Evolutionary conservation across 768 basidiomycete genomes (phyloP).

Genomic region (Coprinopsis marcescibilis): DNA sequence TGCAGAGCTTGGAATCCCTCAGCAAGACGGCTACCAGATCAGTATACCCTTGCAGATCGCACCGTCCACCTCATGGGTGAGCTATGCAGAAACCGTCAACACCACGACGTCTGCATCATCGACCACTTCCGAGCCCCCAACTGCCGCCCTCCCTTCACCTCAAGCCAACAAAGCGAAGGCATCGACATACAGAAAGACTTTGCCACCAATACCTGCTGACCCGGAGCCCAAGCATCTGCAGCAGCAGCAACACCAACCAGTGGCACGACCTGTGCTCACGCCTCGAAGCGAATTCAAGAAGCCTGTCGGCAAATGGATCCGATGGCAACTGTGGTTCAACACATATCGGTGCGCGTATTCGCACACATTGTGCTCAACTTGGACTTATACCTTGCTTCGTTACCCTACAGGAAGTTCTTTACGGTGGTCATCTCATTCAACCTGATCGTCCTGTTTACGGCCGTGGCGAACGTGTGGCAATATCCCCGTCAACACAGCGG

Average conservation of each 20-base stretch:
- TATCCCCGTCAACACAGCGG: slow-evolving; percentile 64
- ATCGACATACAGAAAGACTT: slow-evolving; percentile 2
- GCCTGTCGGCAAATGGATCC: slow-evolving; percentile 49
- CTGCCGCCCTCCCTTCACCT: slow-evolving; percentile 1
- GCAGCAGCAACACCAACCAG: slow-evolving; percentile 8
- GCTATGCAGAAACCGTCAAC: slow-evolving; percentile 7
- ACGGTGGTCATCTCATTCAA: slow-evolving; percentile 57
- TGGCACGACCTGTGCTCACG: slow-evolving; percentile 5
- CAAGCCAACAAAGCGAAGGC: slow-evolving; percentile 2
- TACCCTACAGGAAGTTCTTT: slow-evolving; percentile 59
- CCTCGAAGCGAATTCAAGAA: slow-evolving; percentile 19
- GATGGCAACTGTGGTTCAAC: slow-evolving; percentile 72
- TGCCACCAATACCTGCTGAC: not conserved
- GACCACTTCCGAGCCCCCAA: slow-evolving; percentile 7
- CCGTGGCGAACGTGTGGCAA: slow-evolving; percentile 58
- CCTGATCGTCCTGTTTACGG: slow-evolving; percentile 50
- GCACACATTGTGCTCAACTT: not conserved
- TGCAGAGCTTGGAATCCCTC: slow-evolving; percentile 31
- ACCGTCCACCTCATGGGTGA: slow-evolving; percentile 11
- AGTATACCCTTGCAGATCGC: slow-evolving; percentile 16
- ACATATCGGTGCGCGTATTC: slow-evolving; percentile 53
- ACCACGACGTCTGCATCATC: slow-evolving; percentile 9
- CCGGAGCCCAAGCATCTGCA: not conserved
- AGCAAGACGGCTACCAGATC: slow-evolving; percentile 23
- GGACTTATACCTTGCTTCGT: not conserved